phyloP scores from a whole-genome alignment of 345 rosid genomes.

The Salix koriyanagi region DNA sequence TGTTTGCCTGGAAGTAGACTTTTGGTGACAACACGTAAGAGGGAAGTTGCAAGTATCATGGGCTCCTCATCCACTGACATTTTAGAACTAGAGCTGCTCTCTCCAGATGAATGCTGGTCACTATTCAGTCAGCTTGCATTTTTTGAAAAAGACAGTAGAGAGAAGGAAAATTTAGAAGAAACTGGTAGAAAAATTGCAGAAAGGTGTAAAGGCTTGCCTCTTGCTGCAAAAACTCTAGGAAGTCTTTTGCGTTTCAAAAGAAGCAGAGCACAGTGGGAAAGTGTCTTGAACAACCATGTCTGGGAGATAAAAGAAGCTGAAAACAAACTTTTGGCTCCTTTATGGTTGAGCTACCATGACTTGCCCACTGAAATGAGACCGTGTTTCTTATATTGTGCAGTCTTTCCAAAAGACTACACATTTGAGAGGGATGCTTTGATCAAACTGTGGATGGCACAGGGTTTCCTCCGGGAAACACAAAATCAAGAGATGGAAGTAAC shows the following conservation, averaged over 20 bases:
- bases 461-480: not conserved
- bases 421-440: not conserved
- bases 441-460: conserved; percentile 18
- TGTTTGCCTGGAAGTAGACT: not conserved
- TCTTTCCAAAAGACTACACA: not conserved
- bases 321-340: not conserved
- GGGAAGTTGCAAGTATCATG: not conserved
- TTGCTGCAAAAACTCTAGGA: conserved; percentile 8
- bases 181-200: not conserved
- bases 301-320: conserved; percentile 16
- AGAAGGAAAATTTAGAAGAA: not conserved
- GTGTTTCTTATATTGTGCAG: not conserved
- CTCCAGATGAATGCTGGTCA: not conserved
- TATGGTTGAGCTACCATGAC: conserved; percentile 15
- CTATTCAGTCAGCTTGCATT: conserved; percentile 4
- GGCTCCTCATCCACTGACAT: not conserved
- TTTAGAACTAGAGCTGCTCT: not conserved
- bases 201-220: conserved; percentile 2
- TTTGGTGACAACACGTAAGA: not conserved
- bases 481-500: not conserved
- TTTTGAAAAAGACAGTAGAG: not conserved
- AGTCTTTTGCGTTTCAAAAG: conserved; percentile 2
- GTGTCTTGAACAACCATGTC: conserved; percentile 5
- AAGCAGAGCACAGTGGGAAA: conserved; percentile 13
- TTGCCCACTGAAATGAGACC: not conserved